phyloP scores from a whole-genome alignment of 345 rosid species.

The Syzygium aromaticum region DNA sequence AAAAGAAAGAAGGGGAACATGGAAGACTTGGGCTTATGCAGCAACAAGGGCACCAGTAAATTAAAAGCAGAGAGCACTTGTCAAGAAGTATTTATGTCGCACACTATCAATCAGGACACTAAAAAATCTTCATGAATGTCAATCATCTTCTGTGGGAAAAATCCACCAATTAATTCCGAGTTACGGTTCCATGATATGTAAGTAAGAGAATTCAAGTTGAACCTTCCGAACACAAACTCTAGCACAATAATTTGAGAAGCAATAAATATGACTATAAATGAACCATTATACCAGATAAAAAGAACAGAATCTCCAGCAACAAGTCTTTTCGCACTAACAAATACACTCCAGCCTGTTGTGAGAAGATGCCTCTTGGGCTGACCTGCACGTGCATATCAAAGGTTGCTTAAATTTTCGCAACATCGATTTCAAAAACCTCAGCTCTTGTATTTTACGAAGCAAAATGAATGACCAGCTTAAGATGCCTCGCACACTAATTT shows the following conservation, averaged over 20 bases:
- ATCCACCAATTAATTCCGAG: background rate
- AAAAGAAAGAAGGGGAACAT: background rate
- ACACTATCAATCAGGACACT: background rate
- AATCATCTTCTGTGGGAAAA: background rate
- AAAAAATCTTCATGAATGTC: background rate
- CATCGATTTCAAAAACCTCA: background rate
- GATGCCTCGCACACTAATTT: background rate
- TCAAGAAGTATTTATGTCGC: background rate
- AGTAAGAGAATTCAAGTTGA: background rate
- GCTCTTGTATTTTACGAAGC: background rate
- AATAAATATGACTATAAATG: background rate
- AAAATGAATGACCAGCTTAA: background rate
- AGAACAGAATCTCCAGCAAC: conserved; percentile 48
- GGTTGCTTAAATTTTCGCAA: background rate
- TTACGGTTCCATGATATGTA: background rate
- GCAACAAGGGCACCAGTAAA: background rate
- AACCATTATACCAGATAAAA: conserved; percentile 26
- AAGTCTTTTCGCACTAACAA: conserved; percentile 48
- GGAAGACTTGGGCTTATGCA: background rate
- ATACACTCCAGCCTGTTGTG: conserved; percentile 50
- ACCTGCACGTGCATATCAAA: conserved; percentile 16
- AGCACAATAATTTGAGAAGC: background rate
- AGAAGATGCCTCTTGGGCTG: conserved; percentile 54
- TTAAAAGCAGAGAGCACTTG: background rate
- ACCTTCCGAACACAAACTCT: background rate